A percentile compares a stretch with the other conserved stretches of the same genome.
Evolutionary conservation across 2,329 filamentous ascomycete species (phyloP).

Genomic region (Mariannaea sp.): DNA sequence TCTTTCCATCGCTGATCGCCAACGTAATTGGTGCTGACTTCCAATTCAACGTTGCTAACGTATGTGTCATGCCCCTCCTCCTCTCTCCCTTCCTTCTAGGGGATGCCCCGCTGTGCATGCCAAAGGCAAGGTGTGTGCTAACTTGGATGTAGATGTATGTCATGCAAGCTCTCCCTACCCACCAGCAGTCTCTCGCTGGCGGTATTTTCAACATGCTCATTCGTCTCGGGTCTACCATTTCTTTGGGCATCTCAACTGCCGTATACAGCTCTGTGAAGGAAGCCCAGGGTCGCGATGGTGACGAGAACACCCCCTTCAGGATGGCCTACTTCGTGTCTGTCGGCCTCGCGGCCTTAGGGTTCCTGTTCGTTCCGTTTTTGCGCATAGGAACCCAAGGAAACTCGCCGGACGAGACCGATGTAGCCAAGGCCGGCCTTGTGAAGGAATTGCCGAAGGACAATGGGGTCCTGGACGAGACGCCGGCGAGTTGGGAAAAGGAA

Average conservation of each 20-base stretch:
- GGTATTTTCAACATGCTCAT: slow-evolving; percentile 71
- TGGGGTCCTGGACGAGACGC: slow-evolving; percentile 1
- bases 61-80: slow-evolving; percentile 33
- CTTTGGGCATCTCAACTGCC: slow-evolving; percentile 66
- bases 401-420: slow-evolving; percentile 17
- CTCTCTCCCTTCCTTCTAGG: neutral
- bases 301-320: slow-evolving; percentile 20
- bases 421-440: slow-evolving; percentile 13
- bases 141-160: slow-evolving; percentile 65
- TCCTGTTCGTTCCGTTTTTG: slow-evolving; percentile 24
- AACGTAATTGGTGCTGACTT: slow-evolving; percentile 70
- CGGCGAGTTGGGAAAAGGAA: neutral
- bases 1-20: slow-evolving; percentile 65
- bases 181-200: slow-evolving; percentile 69
- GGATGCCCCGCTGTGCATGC: too few species aligned
- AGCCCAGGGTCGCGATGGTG: slow-evolving; percentile 24
- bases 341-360: slow-evolving; percentile 26
- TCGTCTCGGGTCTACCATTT: slow-evolving; percentile 62
- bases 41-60: slow-evolving; percentile 72
- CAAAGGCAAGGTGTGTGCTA: neutral
- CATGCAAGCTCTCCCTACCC: slow-evolving; percentile 64
- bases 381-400: slow-evolving; percentile 30
- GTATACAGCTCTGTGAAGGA: slow-evolving; percentile 55
- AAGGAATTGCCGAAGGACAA: neutral
- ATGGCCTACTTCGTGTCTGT: slow-evolving; percentile 31